phyloP scores from a whole-genome alignment of 106 monocot species.

The Platanthera zijinensis region DNA sequence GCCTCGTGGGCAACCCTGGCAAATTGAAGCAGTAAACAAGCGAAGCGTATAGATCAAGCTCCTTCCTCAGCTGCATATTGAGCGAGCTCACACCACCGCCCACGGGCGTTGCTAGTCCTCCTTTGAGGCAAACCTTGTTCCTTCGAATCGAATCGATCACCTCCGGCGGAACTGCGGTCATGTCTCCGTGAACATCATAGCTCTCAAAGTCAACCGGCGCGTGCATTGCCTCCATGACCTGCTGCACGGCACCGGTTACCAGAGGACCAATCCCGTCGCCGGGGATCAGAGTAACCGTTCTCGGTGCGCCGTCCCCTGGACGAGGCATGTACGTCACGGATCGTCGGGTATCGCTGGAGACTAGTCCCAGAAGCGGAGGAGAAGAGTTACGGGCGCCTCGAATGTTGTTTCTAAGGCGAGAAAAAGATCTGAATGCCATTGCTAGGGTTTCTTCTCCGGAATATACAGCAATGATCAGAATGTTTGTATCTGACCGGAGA shows the following conservation, averaged over 20 bases:
- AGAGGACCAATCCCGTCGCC: slow-evolving; percentile 48
- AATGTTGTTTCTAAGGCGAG: neutral
- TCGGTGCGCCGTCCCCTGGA: slow-evolving; percentile 31
- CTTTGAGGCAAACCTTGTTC: slow-evolving; percentile 51
- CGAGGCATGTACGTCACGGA: slow-evolving; percentile 49
- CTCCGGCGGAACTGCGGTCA: slow-evolving; percentile 25
- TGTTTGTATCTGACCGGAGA: too few species aligned
- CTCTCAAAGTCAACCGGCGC: slow-evolving; percentile 40
- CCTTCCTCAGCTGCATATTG: slow-evolving; percentile 36
- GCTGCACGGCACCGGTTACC: slow-evolving; percentile 34
- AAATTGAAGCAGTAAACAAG: slow-evolving; percentile 44
- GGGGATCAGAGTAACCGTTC: slow-evolving; percentile 38
- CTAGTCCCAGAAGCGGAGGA: neutral
- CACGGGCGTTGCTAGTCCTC: slow-evolving; percentile 40
- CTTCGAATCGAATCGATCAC: slow-evolving; percentile 41
- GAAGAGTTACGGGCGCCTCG: neutral
- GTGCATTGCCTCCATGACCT: slow-evolving; percentile 45
- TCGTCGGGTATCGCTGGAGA: slow-evolving; percentile 10
- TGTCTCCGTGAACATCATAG: slow-evolving; percentile 40
- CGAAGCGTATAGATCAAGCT: slow-evolving; percentile 29
- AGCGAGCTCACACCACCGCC: slow-evolving; percentile 42
- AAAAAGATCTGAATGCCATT: slow-evolving; percentile 3
- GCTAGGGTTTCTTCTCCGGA: neutral
- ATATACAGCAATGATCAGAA: neutral
- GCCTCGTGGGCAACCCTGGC: slow-evolving; percentile 31